These are phyloP conservation scores for Oidiodendron maius DNA, from an alignment of 495 filamentous ascomycete species.

Conservation along the genomic window DNA sequence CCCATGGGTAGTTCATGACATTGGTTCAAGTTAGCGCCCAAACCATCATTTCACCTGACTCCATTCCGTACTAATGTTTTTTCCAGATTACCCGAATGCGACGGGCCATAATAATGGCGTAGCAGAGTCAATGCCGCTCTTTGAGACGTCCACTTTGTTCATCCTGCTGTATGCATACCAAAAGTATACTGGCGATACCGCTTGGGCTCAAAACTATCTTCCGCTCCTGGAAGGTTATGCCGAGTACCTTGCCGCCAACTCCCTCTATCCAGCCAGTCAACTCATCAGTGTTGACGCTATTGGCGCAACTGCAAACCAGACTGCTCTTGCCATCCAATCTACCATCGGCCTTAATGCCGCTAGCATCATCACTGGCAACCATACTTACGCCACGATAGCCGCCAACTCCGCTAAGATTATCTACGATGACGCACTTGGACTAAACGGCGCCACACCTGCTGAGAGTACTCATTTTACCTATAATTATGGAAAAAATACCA, in stretches of 20 bases:
- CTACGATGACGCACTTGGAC: constrained; percentile 26
- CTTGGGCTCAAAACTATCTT: constrained; percentile 51
- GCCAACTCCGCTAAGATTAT: constrained; percentile 34
- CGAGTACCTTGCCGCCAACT: constrained; percentile 72
- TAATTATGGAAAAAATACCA: too few relatives aligned
- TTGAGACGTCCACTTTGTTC: constrained; percentile 90
- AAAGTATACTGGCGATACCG: constrained; percentile 34
- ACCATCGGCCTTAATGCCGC: constrained; percentile 80
- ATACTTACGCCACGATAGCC: constrained; percentile 34
- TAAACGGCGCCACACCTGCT: too few relatives aligned
- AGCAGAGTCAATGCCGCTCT: constrained; percentile 92
- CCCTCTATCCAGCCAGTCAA: constrained; percentile 73
- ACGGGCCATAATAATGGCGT: constrained; percentile 68
- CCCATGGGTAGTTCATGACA: constrained; percentile 78
- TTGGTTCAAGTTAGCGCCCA: too few relatives aligned
- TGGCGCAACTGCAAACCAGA: constrained; percentile 79
- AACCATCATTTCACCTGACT: too few relatives aligned
- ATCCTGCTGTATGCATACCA: constrained; percentile 57
- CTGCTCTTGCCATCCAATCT: constrained; percentile 86
- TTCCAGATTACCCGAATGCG: constrained; percentile 77
- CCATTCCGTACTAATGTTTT: too few relatives aligned
- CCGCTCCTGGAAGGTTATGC: constrained; percentile 79
- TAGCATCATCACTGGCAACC: constrained; percentile 32
- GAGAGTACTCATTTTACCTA: constrained; percentile 39
- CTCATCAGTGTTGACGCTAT: constrained; percentile 92